A percentile compares a stretch with the other conserved stretches of the same genome.
phyloP scores from a whole-genome alignment of 169 alveolate species.

The Plasmodium coatneyi region DNA sequence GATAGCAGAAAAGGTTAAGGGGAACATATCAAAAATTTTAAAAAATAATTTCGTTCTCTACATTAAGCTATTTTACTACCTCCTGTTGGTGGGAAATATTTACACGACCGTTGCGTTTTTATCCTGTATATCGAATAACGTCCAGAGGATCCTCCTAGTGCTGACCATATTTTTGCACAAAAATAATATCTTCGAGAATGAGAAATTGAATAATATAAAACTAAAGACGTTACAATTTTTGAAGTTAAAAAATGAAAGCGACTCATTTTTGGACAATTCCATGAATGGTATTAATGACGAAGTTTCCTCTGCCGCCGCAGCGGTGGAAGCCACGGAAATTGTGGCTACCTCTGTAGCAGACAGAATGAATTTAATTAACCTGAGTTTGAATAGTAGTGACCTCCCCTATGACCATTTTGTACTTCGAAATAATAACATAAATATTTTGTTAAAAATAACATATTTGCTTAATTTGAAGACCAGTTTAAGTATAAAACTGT shows the following conservation, averaged over 20 bases:
- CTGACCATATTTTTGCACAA: conserved; percentile 65
- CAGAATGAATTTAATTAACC: conserved; percentile 20
- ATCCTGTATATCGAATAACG: conserved; percentile 66
- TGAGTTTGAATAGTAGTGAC: conserved; percentile 60
- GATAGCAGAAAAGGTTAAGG: conserved; percentile 46
- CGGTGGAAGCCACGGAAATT: neutral
- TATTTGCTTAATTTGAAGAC: conserved; percentile 70
- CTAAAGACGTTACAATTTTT: conserved; percentile 49
- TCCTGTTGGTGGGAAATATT: conserved; percentile 69
- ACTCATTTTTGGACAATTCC: conserved; percentile 16
- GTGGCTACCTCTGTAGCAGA: conserved; percentile 1
- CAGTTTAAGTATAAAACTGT: conserved; percentile 28
- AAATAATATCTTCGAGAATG: conserved; percentile 54
- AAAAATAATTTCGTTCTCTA: conserved; percentile 59
- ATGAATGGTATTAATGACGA: conserved; percentile 34
- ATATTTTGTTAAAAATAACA: conserved; percentile 40
- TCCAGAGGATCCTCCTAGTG: conserved; percentile 60
- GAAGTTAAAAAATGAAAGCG: conserved; percentile 45
- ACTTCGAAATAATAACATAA: conserved; percentile 59
- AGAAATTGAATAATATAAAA: conserved; percentile 64
- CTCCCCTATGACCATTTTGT: conserved; percentile 57
- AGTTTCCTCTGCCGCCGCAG: neutral
- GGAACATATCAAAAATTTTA: conserved; percentile 44
- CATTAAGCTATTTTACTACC: conserved; percentile 72
- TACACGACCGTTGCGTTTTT: conserved; percentile 52